A percentile compares a stretch with the other conserved stretches of the same genome.
Evolutionary conservation across 2,329 filamentous ascomycete genomes (phyloP).

Genomic region (Sarocladium brachiariae): DNA sequence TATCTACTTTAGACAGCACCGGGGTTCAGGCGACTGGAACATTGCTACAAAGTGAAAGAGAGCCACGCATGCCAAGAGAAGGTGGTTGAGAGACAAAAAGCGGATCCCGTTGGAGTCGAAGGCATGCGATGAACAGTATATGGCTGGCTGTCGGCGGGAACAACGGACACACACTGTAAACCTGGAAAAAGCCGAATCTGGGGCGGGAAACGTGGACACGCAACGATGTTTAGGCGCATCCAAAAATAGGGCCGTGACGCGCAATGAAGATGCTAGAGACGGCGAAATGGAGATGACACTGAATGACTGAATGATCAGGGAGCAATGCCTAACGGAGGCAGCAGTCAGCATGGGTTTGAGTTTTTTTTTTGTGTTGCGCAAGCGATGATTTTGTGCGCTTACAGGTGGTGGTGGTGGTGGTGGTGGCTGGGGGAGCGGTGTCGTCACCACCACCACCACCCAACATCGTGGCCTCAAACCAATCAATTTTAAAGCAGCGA

Average conservation of each 20-base stretch:
- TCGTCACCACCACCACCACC: conserved; percentile 1
- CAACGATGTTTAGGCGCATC: not conserved
- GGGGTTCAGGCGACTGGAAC: no score
- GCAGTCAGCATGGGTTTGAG: not conserved
- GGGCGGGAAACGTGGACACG: not conserved
- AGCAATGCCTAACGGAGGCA: not conserved
- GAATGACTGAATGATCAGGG: not conserved
- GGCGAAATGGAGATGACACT: not conserved
- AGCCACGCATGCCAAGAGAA: not conserved
- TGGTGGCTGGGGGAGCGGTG: no score
- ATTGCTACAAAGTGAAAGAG: no score
- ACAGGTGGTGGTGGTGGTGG: conserved; percentile 1
- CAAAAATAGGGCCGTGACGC: conserved; percentile 1
- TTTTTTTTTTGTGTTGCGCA: not conserved
- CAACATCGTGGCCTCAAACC: not conserved
- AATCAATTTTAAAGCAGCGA: conserved; percentile 8
- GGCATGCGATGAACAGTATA: not conserved
- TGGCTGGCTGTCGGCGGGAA: not conserved
- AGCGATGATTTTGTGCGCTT: conserved; percentile 2
- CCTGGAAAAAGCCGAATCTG: not conserved
- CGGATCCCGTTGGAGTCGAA: not conserved
- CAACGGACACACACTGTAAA: not conserved
- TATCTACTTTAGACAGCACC: not conserved
- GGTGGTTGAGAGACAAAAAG: conserved; percentile 1
- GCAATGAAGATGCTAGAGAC: no score